phyloP scores from a whole-genome alignment of 2,329 filamentous ascomycete genomes.

The Xylariaceae sp. region DNA sequence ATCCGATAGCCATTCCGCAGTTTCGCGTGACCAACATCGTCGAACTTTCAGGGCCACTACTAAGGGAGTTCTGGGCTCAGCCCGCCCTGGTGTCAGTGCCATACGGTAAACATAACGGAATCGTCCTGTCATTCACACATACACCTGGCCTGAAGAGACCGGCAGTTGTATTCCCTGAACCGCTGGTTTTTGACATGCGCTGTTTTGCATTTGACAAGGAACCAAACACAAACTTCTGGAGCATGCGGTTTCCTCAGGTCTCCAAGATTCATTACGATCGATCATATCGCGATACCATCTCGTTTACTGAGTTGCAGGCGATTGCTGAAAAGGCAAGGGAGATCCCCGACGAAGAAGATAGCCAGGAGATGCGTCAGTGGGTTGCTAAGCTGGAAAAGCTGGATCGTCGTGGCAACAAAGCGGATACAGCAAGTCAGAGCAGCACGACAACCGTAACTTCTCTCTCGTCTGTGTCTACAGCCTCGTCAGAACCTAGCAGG shows the following conservation, averaged over 20 bases:
- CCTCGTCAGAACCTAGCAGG: background rate
- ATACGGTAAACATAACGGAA: constrained; percentile 8
- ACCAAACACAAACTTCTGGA: constrained; percentile 65
- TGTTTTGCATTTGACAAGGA: constrained; percentile 76
- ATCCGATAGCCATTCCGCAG: constrained; percentile 48
- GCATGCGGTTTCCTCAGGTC: constrained; percentile 71
- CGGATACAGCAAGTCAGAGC: constrained; percentile 44
- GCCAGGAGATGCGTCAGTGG: constrained; percentile 60
- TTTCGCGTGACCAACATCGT: constrained; percentile 67
- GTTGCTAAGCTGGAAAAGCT: constrained; percentile 55
- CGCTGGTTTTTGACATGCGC: constrained; percentile 74
- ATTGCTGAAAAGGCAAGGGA: constrained; percentile 57
- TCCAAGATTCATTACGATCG: constrained; percentile 76
- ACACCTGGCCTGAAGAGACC: constrained; percentile 21
- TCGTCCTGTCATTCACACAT: too few relatives aligned
- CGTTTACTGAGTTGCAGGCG: constrained; percentile 65
- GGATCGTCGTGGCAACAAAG: constrained; percentile 41
- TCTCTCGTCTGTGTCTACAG: constrained; percentile 13
- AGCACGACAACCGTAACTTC: constrained; percentile 33
- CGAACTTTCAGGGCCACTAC: constrained; percentile 48
- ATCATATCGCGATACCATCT: constrained; percentile 62
- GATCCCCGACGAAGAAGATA: constrained; percentile 48
- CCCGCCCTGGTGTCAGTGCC: constrained; percentile 42
- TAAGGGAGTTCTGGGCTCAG: constrained; percentile 47
- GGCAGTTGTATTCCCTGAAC: constrained; percentile 59